A percentile compares a stretch with the other conserved stretches of the same genome.
Conservation (phyloP, 164 flowering plant genomes). For the Kalanchoe fedtschenkoi region DNA sequence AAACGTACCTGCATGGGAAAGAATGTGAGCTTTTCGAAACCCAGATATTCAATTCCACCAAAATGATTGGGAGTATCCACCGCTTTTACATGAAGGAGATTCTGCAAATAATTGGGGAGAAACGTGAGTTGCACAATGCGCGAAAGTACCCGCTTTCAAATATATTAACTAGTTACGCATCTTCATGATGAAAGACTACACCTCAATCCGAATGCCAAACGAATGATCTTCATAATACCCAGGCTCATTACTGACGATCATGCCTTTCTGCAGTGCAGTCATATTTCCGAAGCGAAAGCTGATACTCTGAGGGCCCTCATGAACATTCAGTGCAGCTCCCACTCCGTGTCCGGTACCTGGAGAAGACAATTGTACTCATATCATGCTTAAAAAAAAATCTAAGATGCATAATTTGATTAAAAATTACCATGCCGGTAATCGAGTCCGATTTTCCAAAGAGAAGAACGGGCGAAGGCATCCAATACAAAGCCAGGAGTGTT, state of each 20-base stretch:
- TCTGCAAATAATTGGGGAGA: slow-evolving; percentile 32
- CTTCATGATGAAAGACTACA: slow-evolving; percentile 11
- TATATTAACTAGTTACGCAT: background rate
- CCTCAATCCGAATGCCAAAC: slow-evolving; percentile 96
- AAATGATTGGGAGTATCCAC: slow-evolving; percentile 63
- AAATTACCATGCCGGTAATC: slow-evolving; percentile 93
- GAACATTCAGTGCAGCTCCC: slow-evolving; percentile 96
- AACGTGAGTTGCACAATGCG: background rate
- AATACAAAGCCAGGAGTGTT: slow-evolving; percentile 90
- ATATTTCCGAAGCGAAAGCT: slow-evolving; percentile 84
- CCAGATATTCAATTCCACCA: slow-evolving; percentile 76
- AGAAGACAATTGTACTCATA: background rate
- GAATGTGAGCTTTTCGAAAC: slow-evolving; percentile 87
- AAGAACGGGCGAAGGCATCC: slow-evolving; percentile 92
- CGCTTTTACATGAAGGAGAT: slow-evolving; percentile 73
- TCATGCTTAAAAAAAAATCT: background rate
- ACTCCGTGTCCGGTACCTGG: slow-evolving; percentile 98
- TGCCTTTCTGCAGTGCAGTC: slow-evolving; percentile 73
- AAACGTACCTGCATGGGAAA: slow-evolving; percentile 82
- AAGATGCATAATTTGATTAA: too few relatives aligned
- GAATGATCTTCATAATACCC: slow-evolving; percentile 95
- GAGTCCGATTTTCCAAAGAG: slow-evolving; percentile 91
- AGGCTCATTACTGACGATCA: slow-evolving; percentile 96
- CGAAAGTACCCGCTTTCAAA: too few relatives aligned
- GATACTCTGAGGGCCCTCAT: slow-evolving; percentile 97